Evolutionary conservation across 148 eudicot species (phyloP), one percentile per base, ranked within the genome.

Genomic region (Euryodendron excelsum): DNA sequence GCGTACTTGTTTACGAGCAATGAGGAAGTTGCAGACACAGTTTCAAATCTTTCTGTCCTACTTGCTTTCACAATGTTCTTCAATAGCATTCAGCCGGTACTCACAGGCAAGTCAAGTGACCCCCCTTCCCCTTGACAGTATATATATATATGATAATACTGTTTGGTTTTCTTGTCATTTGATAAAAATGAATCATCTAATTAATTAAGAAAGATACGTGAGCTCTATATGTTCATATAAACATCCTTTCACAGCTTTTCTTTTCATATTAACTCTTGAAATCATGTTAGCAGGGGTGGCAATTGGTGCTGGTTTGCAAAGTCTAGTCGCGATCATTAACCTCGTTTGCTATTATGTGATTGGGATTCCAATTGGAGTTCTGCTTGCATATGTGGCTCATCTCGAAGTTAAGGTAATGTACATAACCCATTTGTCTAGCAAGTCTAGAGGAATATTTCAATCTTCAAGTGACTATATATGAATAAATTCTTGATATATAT

Each of bases 241-340:
- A n/a, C n/a, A n/a, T n/a, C n/a, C n/a, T n/a, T n/a, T n/a, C n/a
- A n/a, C n/a, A n/a, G n/a, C n/a, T n/a, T 39, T 39, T 39, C 44
- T 7, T 39, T 39, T 7, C 7, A 2, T 39, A 2, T 48, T 48
- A 9, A 9, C 52, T 13, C 27, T 21, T 56, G 41, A 69, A 37
- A 39, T n/a, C 50, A 53, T 83, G 39, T 9, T 37, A 37, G 34
- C 76, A 89, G 91, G 91, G 25, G 90, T 80, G 31, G 92, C 90
- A 25, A 45, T 89, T 37, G 87, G 92, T 63, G 86, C 88, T 76
- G 92, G 92, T 45, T 78, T 84, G 69, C 90, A 82, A 79, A 82
- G 82, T 62, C 79, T 56, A 39, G 92, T 89, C 53, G 92, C 92
- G 23, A 10, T 87, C 47, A 82, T 85, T 21, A 89, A 89, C 41